Conservation (phyloP, 306 rosid species). For the Lathyrus aphaca region DNA sequence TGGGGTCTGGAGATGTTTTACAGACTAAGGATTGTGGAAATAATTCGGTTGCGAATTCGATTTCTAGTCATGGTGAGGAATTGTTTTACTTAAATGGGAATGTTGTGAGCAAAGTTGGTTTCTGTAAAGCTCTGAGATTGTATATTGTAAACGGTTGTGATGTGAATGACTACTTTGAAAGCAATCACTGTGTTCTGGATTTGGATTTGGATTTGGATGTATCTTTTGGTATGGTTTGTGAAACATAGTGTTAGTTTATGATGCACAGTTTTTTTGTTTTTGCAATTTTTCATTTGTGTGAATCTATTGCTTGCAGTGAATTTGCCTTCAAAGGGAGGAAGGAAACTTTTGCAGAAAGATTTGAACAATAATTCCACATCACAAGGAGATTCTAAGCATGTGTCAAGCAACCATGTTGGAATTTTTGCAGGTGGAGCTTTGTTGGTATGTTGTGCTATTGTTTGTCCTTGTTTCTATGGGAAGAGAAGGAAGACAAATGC, state of each 20-base stretch:
- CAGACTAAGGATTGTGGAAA: constrained; percentile 57
- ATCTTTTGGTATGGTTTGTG: constrained; percentile 54
- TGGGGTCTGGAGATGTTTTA: constrained; percentile 50
- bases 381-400: constrained; percentile 33
- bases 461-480: constrained; percentile 78
- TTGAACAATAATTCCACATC: constrained; percentile 31
- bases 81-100: constrained; percentile 63
- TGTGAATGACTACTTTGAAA: constrained; percentile 51
- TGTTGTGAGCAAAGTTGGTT: constrained; percentile 51
- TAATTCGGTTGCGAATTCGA: constrained; percentile 53
- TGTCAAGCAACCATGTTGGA: constrained; percentile 41
- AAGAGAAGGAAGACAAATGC: constrained; percentile 53
- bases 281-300: constrained; percentile 13
- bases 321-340: constrained; percentile 51
- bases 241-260: constrained; percentile 23
- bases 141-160: constrained; percentile 65
- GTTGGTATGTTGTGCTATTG: constrained; percentile 64
- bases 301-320: constrained; percentile 52
- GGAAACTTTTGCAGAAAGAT: constrained; percentile 65
- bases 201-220: constrained; percentile 47
- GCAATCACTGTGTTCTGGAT: constrained; percentile 47
- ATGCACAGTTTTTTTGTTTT: not conserved
- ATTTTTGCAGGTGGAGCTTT: constrained; percentile 63
- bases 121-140: constrained; percentile 61
- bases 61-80: constrained; percentile 52